phyloP scores from a whole-genome alignment of 164 flowering plant species.

The Tetracentron sinense region DNA sequence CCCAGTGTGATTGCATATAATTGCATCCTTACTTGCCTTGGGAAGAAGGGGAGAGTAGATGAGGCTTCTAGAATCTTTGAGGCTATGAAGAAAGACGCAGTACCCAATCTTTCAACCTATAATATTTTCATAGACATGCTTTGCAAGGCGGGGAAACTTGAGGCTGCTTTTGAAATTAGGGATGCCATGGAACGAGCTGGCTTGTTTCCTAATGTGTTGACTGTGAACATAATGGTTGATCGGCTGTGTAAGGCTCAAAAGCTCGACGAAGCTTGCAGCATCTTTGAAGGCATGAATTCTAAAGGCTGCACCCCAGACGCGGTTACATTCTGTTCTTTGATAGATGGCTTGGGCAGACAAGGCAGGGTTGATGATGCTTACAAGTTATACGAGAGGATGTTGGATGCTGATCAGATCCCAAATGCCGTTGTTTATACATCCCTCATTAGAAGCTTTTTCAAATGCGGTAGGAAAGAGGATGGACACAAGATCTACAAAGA shows the following conservation, averaged over 20 bases:
- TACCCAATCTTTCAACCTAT: slow-evolving; percentile 53
- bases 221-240: slow-evolving; percentile 67
- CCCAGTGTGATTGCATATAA: slow-evolving; percentile 72
- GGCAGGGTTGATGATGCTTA: slow-evolving; percentile 69
- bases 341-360: slow-evolving; percentile 59
- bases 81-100: slow-evolving; percentile 63
- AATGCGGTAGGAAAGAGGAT: slow-evolving; percentile 52
- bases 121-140: slow-evolving; percentile 70
- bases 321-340: slow-evolving; percentile 58
- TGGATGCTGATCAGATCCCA: slow-evolving; percentile 42
- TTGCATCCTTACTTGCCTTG: slow-evolving; percentile 58
- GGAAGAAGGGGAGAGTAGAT: slow-evolving; percentile 46
- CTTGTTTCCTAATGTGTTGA: slow-evolving; percentile 54
- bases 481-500: slow-evolving; percentile 72
- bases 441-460: slow-evolving; percentile 60
- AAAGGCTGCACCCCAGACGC: slow-evolving; percentile 52
- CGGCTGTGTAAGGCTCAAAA: slow-evolving; percentile 53
- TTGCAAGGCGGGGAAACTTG: slow-evolving; percentile 48
- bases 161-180: slow-evolving; percentile 42
- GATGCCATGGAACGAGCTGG: slow-evolving; percentile 57
- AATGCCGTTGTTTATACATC: slow-evolving; percentile 52
- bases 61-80: slow-evolving; percentile 52
- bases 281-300: slow-evolving; percentile 52
- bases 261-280: slow-evolving; percentile 57
- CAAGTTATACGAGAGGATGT: slow-evolving; percentile 56